phyloP scores from a whole-genome alignment of 2,329 filamentous ascomycete genomes.

The Fusarium pilosicola region DNA sequence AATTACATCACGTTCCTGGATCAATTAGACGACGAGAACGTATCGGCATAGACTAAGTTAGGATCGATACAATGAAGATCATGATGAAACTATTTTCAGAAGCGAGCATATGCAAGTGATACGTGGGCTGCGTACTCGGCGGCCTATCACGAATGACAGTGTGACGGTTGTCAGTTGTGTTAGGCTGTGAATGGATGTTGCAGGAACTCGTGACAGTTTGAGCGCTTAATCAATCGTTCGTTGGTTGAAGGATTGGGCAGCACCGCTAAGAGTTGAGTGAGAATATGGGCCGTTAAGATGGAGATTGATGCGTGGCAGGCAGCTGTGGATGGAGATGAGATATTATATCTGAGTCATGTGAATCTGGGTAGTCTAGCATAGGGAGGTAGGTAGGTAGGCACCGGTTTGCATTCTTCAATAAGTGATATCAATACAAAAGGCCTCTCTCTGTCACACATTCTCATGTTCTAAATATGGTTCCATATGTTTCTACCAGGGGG shows the following conservation, averaged over 20 bases:
- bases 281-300: constrained; percentile 19
- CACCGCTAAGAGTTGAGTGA: constrained; percentile 27
- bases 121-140: constrained; percentile 9
- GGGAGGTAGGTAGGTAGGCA: background rate
- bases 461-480: constrained; percentile 11
- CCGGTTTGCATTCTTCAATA: background rate
- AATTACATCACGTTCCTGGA: constrained; percentile 11
- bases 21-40: constrained; percentile 28
- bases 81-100: constrained; percentile 24
- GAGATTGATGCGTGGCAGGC: constrained; percentile 31
- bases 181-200: constrained; percentile 24
- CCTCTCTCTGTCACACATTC: constrained; percentile 3
- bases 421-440: background rate
- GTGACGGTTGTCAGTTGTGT: constrained; percentile 27
- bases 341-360: constrained; percentile 15
- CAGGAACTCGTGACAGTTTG: constrained; percentile 22
- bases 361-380: background rate
- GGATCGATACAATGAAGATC: constrained; percentile 28
- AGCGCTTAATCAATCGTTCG: constrained; percentile 26
- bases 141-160: constrained; percentile 20
- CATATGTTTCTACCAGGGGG: background rate
- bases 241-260: constrained; percentile 30
- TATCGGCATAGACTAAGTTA: constrained; percentile 31
- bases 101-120: constrained; percentile 34
- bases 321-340: constrained; percentile 4